phyloP scores from a whole-genome alignment of 352 stramenopile genomes.

The Phytophthora constricta region DNA sequence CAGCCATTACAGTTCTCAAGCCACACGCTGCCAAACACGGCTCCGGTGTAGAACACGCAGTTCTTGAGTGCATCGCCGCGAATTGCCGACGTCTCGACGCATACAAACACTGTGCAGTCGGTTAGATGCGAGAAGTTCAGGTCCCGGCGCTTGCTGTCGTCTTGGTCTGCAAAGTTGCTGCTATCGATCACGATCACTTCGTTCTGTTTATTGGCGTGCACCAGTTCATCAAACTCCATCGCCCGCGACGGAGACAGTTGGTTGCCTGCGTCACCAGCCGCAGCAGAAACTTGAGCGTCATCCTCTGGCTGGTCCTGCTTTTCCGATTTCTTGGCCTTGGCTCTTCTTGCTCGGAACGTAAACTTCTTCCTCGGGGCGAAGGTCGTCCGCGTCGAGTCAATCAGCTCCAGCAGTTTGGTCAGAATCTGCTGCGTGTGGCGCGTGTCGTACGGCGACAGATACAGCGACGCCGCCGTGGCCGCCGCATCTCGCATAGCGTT shows the following conservation, averaged over 20 bases:
- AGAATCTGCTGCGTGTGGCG: conserved; percentile 80
- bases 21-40: conserved; percentile 86
- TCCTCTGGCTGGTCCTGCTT: conserved; percentile 30
- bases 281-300: background rate
- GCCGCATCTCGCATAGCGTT: conserved; percentile 65
- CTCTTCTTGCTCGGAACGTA: conserved; percentile 57
- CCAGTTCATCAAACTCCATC: conserved; percentile 59
- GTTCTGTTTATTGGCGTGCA: conserved; percentile 60
- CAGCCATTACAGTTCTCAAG: conserved; percentile 81
- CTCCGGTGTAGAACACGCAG: conserved; percentile 78
- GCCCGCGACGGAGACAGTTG: conserved; percentile 10
- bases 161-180: conserved; percentile 45
- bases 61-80: conserved; percentile 69
- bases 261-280: conserved; percentile 11
- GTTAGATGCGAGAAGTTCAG: conserved; percentile 75
- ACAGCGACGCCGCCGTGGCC: conserved; percentile 74
- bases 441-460: conserved; percentile 88
- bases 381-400: conserved; percentile 68
- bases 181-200: conserved; percentile 77
- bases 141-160: conserved; percentile 54
- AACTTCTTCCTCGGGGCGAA: conserved; percentile 90
- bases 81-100: conserved; percentile 77
- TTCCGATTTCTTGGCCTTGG: conserved; percentile 25
- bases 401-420: conserved; percentile 59
- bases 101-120: conserved; percentile 77